Percentiles rank a stretch among this genome's conserved stretches.
phyloP scores from a whole-genome alignment of 176 grass and related monocot genomes.

The Puccinellia tenuiflora region DNA sequence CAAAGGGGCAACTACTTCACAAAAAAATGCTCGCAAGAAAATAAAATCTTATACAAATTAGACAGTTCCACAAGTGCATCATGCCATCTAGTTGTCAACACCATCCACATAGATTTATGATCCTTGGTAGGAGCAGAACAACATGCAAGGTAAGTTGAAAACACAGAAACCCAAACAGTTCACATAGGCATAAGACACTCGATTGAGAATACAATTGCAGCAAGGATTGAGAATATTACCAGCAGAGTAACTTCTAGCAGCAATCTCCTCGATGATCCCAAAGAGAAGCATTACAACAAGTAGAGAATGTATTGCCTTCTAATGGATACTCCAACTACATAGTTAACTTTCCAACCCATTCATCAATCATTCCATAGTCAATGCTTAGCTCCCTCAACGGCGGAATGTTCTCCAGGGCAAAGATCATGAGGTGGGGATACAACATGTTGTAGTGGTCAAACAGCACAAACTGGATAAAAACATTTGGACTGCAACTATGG shows the following conservation, averaged over 20 bases:
- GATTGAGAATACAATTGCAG: neutral
- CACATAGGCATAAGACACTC: neutral
- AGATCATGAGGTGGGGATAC: conserved; percentile 95
- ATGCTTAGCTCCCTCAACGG: conserved; percentile 97
- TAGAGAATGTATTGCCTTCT: conserved; percentile 18
- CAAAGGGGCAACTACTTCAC: neutral
- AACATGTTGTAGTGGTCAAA: conserved; percentile 82
- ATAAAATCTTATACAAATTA: neutral
- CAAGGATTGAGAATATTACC: conserved; percentile 37
- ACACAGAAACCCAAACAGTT: conserved; percentile 5
- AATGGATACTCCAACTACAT: conserved; percentile 41
- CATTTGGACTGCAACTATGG: conserved; percentile 92
- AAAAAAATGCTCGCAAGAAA: neutral
- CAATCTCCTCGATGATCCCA: conserved; percentile 15
- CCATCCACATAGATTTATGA: neutral
- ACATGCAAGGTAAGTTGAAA: neutral
- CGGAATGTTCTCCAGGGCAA: conserved; percentile 93
- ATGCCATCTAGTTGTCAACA: conserved; percentile 5
- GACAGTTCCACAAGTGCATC: neutral
- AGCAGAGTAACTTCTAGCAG: conserved; percentile 26
- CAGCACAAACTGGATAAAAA: conserved; percentile 89
- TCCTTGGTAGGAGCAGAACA: neutral
- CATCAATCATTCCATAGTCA: conserved; percentile 91
- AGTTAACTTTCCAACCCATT: conserved; percentile 72
- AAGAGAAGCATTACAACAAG: conserved; percentile 37